Percentiles rank a stretch among this genome's conserved stretches.
phyloP scores from a whole-genome alignment of 768 basidiomycete genomes.

The Phanerochaete sordida region DNA sequence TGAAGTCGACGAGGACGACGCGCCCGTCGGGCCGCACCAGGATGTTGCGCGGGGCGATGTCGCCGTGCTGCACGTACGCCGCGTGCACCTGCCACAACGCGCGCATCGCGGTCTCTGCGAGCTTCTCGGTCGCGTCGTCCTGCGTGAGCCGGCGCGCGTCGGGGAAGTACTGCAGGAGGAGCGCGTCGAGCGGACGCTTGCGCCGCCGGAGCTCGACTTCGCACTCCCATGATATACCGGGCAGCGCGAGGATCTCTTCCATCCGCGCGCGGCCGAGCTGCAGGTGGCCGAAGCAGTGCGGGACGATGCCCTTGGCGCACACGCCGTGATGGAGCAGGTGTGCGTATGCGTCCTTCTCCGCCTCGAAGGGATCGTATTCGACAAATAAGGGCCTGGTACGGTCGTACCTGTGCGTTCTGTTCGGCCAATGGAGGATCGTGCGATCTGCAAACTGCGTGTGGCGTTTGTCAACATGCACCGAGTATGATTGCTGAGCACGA shows the following conservation, averaged over 20 bases:
- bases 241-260: not conserved
- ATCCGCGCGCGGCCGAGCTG: slow-evolving; percentile 5
- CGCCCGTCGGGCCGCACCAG: not conserved
- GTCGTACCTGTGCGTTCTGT: not conserved
- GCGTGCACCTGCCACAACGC: slow-evolving; percentile 6
- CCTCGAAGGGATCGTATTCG: not conserved
- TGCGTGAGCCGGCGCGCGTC: not conserved
- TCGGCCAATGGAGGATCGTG: too few species aligned
- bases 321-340: slow-evolving; percentile 10
- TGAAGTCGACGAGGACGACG: slow-evolving; percentile 4
- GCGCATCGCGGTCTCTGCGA: slow-evolving; percentile 8
- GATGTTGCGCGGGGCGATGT: slow-evolving; percentile 3
- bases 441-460: not conserved
- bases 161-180: slow-evolving; percentile 14
- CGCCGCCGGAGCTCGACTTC: not conserved
- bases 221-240: not conserved
- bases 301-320: slow-evolving; percentile 4
- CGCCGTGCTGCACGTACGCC: slow-evolving; percentile 11
- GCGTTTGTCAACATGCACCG: too few species aligned
- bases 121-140: not conserved
- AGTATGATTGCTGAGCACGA: not conserved
- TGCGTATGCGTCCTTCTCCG: slow-evolving; percentile 8
- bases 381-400: too few species aligned
- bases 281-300: slow-evolving; percentile 12
- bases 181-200: not conserved